phyloP scores from a whole-genome alignment of 306 rosid genomes.

The Fagus crenata region DNA sequence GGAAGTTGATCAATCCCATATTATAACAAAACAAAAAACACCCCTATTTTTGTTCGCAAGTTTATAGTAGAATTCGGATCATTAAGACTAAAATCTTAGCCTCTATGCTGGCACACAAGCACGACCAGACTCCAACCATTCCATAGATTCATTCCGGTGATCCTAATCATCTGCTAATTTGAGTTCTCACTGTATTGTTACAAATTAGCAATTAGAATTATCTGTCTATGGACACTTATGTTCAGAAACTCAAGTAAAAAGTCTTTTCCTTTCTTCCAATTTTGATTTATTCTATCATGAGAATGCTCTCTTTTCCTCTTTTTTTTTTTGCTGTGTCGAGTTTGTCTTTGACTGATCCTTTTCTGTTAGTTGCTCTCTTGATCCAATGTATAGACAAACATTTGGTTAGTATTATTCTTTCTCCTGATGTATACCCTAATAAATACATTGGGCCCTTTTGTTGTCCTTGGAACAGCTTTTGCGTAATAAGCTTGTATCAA shows the following conservation, averaged over 20 bases:
- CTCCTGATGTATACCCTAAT: constrained; percentile 10
- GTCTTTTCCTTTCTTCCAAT: background rate
- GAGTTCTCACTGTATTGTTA: background rate
- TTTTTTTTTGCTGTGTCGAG: background rate
- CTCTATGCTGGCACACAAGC: background rate
- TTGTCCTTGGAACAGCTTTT: constrained; percentile 58
- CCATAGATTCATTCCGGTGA: background rate
- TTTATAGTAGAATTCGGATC: background rate
- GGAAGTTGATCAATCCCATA: background rate
- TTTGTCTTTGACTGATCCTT: background rate
- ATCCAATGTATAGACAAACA: background rate
- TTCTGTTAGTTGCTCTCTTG: constrained; percentile 3
- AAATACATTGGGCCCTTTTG: constrained; percentile 13
- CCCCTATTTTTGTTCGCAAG: constrained; percentile 5
- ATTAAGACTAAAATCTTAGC: background rate
- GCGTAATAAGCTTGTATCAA: constrained; percentile 72
- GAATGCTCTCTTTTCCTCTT: background rate
- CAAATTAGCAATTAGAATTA: background rate
- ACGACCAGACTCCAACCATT: background rate
- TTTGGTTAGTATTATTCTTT: constrained; percentile 7
- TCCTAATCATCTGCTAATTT: background rate
- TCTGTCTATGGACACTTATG: background rate
- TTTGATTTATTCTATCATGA: background rate
- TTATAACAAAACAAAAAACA: background rate
- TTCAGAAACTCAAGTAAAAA: background rate